Base-by-base conservation (phyloP, 306 rosid species). In the Canavalia ensiformis region DNA sequence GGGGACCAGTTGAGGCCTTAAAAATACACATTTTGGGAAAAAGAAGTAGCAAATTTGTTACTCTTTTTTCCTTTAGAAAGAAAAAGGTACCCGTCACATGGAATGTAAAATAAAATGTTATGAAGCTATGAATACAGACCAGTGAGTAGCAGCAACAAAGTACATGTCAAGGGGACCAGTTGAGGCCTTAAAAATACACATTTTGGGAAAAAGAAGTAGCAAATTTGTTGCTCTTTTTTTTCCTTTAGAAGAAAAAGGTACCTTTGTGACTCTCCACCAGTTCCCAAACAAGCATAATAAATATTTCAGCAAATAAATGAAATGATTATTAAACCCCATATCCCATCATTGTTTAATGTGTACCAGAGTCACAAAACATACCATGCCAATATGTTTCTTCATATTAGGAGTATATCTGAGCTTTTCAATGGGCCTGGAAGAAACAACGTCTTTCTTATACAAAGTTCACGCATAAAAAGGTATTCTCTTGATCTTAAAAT, bases 311-410 rank as follows among this genome's bases (percentile, higher is more conserved):
- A 70, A 51, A 81, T 41, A 51, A 62, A 47, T 44, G 35, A 83
- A 76, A 39, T 49, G 67, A 45, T 52, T 31, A 11, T 44, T 46
- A 63, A 80, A 60, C 55, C 71, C 46, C 72, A 80, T 30, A 31
- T 44, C 33, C 70, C 56, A 77, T 73, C 37, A 66, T 41, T 62
- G 79, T 74, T 18, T 73, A 13, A 56, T 47, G 12, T 63, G 67
- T 58, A 64, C 63, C 56, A 9, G 80, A 47, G 45, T 66, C 60
- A 39, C 70, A 25, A 45, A 12, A 78, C 90, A 81, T 90, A 95
- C 99, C 99, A 95, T 95, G 88, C 99, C 99, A 74, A 95, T 90
- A 72, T 90, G 91, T 89, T 92, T 92, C 94, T 94, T 96, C 98
- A 96, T 94, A 82, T 96, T 96, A 81, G 98, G 97, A 74, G 83